phyloP scores from a whole-genome alignment of 2,329 filamentous ascomycete species.

The Fusarium metavorans region DNA sequence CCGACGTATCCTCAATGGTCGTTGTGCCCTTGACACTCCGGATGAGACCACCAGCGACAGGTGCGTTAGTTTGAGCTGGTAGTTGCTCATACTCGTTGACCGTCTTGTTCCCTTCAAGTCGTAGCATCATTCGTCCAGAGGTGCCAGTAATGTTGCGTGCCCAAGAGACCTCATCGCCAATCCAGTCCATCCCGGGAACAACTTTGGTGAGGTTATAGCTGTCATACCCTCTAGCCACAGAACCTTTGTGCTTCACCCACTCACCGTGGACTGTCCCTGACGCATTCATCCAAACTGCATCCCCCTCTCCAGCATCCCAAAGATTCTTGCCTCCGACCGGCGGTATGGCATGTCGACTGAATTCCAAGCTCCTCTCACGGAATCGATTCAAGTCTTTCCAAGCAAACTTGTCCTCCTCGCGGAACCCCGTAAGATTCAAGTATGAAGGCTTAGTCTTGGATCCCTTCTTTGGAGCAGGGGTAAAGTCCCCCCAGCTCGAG shows the following conservation, averaged over 20 bases:
- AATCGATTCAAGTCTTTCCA: constrained; percentile 81
- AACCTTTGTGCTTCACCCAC: constrained; percentile 73
- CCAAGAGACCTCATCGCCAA: constrained; percentile 70
- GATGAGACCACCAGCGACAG: constrained; percentile 64
- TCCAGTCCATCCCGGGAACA: constrained; percentile 75
- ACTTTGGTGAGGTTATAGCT: constrained; percentile 74
- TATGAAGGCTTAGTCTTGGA: constrained; percentile 57
- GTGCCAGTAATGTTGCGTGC: constrained; percentile 83
- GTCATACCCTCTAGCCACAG: constrained; percentile 58
- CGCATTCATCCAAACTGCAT: constrained; percentile 78
- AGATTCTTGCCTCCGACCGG: constrained; percentile 56
- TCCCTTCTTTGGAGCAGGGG: constrained; percentile 52
- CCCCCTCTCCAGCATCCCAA: constrained; percentile 54
- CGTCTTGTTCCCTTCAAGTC: constrained; percentile 68
- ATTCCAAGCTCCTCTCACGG: constrained; percentile 72
- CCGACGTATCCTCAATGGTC: constrained; percentile 77
- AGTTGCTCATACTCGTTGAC: constrained; percentile 59
- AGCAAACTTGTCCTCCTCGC: constrained; percentile 77
- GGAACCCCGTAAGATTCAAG: constrained; percentile 82
- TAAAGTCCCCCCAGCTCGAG: constrained; percentile 71
- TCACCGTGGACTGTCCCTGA: constrained; percentile 82
- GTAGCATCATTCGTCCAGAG: constrained; percentile 76
- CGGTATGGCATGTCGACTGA: constrained; percentile 65
- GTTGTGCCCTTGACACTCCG: constrained; percentile 78
- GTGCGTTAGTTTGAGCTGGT: constrained; percentile 47